Evolutionary conservation across 352 stramenopile genomes (phyloP).

Genomic region (Globisporangium echinulatum): DNA sequence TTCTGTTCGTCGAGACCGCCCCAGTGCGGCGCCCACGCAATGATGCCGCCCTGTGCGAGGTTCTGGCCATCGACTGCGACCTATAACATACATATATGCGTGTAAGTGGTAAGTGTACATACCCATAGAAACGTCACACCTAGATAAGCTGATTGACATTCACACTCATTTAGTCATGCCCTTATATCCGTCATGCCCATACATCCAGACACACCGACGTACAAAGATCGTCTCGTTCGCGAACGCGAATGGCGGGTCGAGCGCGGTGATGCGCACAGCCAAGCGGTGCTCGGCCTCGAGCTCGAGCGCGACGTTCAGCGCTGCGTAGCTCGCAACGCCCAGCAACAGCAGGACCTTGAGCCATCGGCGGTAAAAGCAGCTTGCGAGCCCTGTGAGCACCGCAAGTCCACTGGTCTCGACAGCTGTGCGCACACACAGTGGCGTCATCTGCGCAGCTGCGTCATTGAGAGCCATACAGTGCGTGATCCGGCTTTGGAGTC

Average conservation of each 20-base stretch:
- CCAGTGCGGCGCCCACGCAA: conserved; percentile 77
- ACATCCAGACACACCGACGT: conserved; percentile 10
- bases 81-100: conserved; percentile 18
- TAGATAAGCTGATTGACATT: background rate
- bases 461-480: background rate
- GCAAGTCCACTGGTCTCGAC: conserved; percentile 14
- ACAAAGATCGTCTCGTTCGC: conserved; percentile 82
- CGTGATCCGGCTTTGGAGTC: conserved; percentile 10
- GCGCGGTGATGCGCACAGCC: conserved; percentile 53
- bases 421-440: conserved; percentile 11
- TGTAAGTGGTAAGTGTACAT: background rate
- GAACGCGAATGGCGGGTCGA: conserved; percentile 75
- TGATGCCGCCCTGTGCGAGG: conserved; percentile 53
- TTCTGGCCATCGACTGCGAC: conserved; percentile 79
- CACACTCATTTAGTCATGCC: too few relatives aligned
- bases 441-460: background rate
- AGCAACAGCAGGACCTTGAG: conserved; percentile 55
- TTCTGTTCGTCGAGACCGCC: conserved; percentile 43
- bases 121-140: background rate
- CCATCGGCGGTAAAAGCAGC: conserved; percentile 53
- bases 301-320: conserved; percentile 30
- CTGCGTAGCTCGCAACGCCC: conserved; percentile 16
- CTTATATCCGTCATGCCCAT: too few relatives aligned
- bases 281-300: conserved; percentile 41
- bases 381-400: conserved; percentile 18